Base-by-base conservation (phyloP, 768 basidiomycete species). In the Boletus bicolor region DNA sequence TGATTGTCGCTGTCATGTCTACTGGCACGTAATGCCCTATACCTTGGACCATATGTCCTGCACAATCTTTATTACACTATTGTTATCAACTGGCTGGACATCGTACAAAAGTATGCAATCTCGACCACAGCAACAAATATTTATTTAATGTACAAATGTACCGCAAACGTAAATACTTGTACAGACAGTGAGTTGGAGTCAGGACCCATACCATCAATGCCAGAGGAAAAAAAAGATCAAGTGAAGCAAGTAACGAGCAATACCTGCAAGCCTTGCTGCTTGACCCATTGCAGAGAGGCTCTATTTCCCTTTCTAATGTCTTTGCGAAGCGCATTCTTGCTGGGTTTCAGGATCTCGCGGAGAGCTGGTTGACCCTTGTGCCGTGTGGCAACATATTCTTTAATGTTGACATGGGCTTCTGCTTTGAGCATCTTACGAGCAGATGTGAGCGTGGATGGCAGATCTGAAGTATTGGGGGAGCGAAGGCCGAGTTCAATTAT, bases 401-500 rank as follows among this genome's bases (percentile, higher is more conserved):
- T 77, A 55, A 92, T 80, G 63, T 89, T 89, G 32, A 91, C 62
- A 65, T 90, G 89, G 0, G 77, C 87, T 39, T 76, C 77, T 7
- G 82, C 72, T 71, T 87, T 90, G 45, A 91, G 70, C 41, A 86
- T 73, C 14, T 80, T 79, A 59, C 81, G 84, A n/a, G 89, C 90
- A 7, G 86, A 76, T n/a, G 70, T 80, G 50, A 91, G 70, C 0
- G 86, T 80, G 32, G 68, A 67, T 3, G 89, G 89, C 3, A 89
- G 73, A 26, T 75, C 69, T 21, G 51, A 64, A 58, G 76, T 72
- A 32, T 73, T 74, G 0, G 76, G 76, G 15, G 75, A 74, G 63
- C 58, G 69, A 50, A 80, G 73, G n/a, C 89, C 89, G n/a, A 91
- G 77, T 71, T 91, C 90, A 57, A 91, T 76, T 60, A 89, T 83